A percentile compares a stretch with the other conserved stretches of the same genome.
Conservation (phyloP, 2,329 filamentous ascomycete genomes). For the Penicillium decumbens region DNA sequence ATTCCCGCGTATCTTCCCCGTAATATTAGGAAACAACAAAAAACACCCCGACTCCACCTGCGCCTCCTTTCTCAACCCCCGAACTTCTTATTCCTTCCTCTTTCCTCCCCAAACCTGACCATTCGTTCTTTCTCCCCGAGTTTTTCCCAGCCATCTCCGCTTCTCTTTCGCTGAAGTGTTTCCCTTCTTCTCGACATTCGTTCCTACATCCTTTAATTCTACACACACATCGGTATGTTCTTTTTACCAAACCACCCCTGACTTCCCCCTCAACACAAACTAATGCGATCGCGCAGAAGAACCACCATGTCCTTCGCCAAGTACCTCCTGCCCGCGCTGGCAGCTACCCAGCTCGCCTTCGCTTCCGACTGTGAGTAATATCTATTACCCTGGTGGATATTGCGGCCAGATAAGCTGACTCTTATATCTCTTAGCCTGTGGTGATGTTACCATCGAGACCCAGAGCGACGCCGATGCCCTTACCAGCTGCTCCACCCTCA, state of each 20-base stretch:
- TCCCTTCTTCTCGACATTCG: slow-evolving; percentile 30
- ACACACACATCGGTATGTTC: slow-evolving; percentile 18
- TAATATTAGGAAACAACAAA: slow-evolving; percentile 6
- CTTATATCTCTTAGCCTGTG: slow-evolving; percentile 3
- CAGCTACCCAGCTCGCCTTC: slow-evolving; percentile 49
- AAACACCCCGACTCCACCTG: slow-evolving; percentile 22
- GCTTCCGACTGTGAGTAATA: slow-evolving; percentile 39
- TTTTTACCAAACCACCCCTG: not conserved
- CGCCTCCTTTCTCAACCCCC: slow-evolving; percentile 33
- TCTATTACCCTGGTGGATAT: not conserved
- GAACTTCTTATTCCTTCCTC: slow-evolving; percentile 35
- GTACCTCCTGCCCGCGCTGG: slow-evolving; percentile 54
- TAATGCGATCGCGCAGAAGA: slow-evolving; percentile 10
- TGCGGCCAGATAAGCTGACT: not conserved
- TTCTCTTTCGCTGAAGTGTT: slow-evolving; percentile 29
- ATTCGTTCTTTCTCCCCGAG: slow-evolving; percentile 26
- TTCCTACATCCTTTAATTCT: slow-evolving; percentile 25
- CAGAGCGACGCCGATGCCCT: slow-evolving; percentile 60
- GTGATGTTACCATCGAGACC: slow-evolving; percentile 50
- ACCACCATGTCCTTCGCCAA: slow-evolving; percentile 50
- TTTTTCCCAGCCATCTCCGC: slow-evolving; percentile 7
- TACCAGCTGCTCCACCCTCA: slow-evolving; percentile 61
- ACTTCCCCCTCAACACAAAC: not conserved
- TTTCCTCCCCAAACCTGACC: slow-evolving; percentile 27
- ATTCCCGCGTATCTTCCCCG: slow-evolving; percentile 5